These are phyloP conservation scores for Pelargonium hybrid DNA, from an alignment of 441 rosid genomes.

Conservation along the genomic window DNA sequence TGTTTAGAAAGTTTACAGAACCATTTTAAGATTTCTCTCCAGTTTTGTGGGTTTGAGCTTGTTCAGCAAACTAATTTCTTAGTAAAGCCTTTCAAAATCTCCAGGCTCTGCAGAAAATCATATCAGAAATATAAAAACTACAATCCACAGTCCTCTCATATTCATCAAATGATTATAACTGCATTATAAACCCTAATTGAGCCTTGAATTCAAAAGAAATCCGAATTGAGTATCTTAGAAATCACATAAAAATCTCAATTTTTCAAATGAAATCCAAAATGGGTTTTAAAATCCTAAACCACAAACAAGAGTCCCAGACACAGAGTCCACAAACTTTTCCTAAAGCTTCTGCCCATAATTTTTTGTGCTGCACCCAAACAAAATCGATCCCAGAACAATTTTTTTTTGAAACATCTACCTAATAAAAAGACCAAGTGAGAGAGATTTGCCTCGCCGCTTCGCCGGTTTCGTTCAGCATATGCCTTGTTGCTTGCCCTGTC, in stretches of 20 bases:
- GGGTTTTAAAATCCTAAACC: constrained; percentile 17
- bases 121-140: too few species aligned
- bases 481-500: too few species aligned
- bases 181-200: constrained; percentile 22
- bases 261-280: constrained; percentile 17
- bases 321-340: constrained; percentile 69
- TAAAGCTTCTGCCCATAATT: constrained; percentile 86
- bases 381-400: constrained; percentile 15
- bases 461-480: constrained; percentile 89
- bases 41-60: too few species aligned
- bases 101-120: constrained; percentile 78
- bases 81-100: constrained; percentile 82
- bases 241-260: too few species aligned
- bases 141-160: constrained; percentile 83
- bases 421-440: constrained; percentile 7
- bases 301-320: constrained; percentile 12
- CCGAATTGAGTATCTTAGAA: not conserved
- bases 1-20: too few species aligned
- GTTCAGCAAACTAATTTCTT: constrained; percentile 82
- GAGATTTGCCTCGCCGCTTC: constrained; percentile 63
- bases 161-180: constrained; percentile 92
- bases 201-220: not conserved
- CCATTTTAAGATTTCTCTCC: too few species aligned
- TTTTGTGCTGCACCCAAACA: constrained; percentile 50
- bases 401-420: not conserved